These are phyloP conservation scores for Sporodiniella umbellata DNA, from an alignment of 371 early-diverging fungal genomes.

Conservation along the genomic window DNA sequence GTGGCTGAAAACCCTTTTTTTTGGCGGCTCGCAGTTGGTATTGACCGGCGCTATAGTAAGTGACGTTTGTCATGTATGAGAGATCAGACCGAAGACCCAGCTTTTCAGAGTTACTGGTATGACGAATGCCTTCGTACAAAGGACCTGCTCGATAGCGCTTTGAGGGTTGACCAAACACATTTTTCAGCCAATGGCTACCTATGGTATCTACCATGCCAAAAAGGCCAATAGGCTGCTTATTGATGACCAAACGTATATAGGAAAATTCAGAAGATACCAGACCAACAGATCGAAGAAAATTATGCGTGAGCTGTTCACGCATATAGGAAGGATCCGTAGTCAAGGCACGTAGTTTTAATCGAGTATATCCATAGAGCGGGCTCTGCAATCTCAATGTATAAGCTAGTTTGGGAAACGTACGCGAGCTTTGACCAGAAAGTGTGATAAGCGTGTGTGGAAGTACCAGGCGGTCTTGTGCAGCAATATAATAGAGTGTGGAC, in stretches of 20 bases:
- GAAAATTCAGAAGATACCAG: slow-evolving; percentile 21
- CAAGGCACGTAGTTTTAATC: slow-evolving; percentile 31
- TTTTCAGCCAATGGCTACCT: slow-evolving; percentile 34
- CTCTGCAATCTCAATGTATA: slow-evolving; percentile 25
- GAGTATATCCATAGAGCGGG: slow-evolving; percentile 17
- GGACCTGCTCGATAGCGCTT: too few relatives aligned
- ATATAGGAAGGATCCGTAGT: slow-evolving; percentile 36
- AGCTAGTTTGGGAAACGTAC: slow-evolving; percentile 21
- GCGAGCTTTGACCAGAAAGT: slow-evolving; percentile 28
- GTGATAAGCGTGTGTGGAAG: slow-evolving; percentile 11
- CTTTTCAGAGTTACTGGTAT: not conserved
- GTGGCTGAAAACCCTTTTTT: slow-evolving; percentile 7
- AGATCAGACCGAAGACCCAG: slow-evolving; percentile 10
- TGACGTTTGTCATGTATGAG: slow-evolving; percentile 14
- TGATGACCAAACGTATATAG: slow-evolving; percentile 29
- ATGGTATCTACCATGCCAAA: slow-evolving; percentile 34
- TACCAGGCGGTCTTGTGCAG: slow-evolving; percentile 1
- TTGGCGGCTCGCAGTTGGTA: slow-evolving; percentile 22
- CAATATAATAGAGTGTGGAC: slow-evolving; percentile 16
- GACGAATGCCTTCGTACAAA: slow-evolving; percentile 27
- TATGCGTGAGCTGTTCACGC: slow-evolving; percentile 29
- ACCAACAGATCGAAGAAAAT: slow-evolving; percentile 22
- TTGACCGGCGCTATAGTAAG: slow-evolving; percentile 19
- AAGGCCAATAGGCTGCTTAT: slow-evolving; percentile 31
- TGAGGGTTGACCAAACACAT: too few relatives aligned